Conservation (phyloP, 306 rosid species). For the Castanea mollissima region DNA sequence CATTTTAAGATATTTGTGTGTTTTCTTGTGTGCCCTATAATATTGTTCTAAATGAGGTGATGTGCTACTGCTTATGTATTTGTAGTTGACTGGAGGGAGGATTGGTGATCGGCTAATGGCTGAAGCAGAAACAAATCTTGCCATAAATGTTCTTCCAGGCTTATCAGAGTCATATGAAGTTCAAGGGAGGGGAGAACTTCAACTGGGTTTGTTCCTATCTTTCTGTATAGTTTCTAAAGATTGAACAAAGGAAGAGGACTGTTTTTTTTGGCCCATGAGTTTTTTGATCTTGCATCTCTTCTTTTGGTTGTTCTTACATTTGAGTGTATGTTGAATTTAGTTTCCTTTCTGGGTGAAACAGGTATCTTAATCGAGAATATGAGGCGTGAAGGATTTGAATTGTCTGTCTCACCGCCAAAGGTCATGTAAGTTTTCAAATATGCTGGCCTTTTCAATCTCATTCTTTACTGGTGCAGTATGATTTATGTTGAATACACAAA, state of each 20-base stretch:
- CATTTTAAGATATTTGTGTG: slow-evolving; percentile 15
- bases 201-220: slow-evolving; percentile 65
- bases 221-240: background rate
- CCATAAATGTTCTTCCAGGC: slow-evolving; percentile 96
- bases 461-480: slow-evolving; percentile 10
- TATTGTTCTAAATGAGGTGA: slow-evolving; percentile 28
- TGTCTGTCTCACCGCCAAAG: slow-evolving; percentile 95
- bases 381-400: slow-evolving; percentile 98
- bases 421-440: slow-evolving; percentile 76
- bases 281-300: too few relatives aligned
- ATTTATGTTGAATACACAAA: background rate
- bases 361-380: slow-evolving; percentile 96
- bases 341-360: slow-evolving; percentile 39
- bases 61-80: slow-evolving; percentile 27
- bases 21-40: background rate
- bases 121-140: slow-evolving; percentile 98
- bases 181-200: slow-evolving; percentile 99
- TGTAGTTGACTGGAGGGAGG: slow-evolving; percentile 87
- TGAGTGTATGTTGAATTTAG: slow-evolving; percentile 17
- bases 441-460: slow-evolving; percentile 9
- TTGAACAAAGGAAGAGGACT: background rate
- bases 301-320: background rate
- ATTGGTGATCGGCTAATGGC: slow-evolving; percentile 87
- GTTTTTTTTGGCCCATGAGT: background rate
- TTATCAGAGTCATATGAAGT: slow-evolving; percentile 90